phyloP scores from a whole-genome alignment of 2,329 filamentous ascomycete genomes.

The Penicillium sp. region DNA sequence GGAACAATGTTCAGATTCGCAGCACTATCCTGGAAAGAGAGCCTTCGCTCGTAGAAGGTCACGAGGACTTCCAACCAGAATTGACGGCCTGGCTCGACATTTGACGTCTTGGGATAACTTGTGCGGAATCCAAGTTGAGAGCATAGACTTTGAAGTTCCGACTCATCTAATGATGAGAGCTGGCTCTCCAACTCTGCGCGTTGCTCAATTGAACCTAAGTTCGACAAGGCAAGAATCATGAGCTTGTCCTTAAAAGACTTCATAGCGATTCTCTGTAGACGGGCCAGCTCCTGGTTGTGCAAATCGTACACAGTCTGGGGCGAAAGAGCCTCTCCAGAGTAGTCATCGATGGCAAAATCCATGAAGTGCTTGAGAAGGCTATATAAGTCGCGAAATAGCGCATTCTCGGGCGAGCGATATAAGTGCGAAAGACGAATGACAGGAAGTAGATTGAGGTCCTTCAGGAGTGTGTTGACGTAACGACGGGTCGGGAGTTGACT shows the following conservation, averaged over 20 bases:
- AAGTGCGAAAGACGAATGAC: conserved; percentile 75
- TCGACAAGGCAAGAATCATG: conserved; percentile 85
- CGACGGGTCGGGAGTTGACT: conserved; percentile 91
- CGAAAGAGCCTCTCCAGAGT: conserved; percentile 74
- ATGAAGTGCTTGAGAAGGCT: conserved; percentile 81
- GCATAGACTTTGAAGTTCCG: conserved; percentile 70
- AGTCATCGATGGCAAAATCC: conserved; percentile 86
- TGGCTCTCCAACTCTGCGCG: conserved; percentile 74
- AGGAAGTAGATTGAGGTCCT: conserved; percentile 79
- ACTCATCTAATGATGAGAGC: conserved; percentile 68
- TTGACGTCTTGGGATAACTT: conserved; percentile 71
- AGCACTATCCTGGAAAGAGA: conserved; percentile 78
- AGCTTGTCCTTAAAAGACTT: conserved; percentile 86
- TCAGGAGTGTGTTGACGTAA: conserved; percentile 85
- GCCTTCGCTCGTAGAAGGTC: conserved; percentile 70
- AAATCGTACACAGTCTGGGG: conserved; percentile 71
- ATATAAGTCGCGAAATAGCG: conserved; percentile 75
- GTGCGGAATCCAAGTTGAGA: conserved; percentile 73
- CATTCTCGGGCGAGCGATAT: conserved; percentile 71
- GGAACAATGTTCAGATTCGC: conserved; percentile 73
- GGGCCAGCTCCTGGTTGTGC: conserved; percentile 74
- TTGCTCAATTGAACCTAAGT: conserved; percentile 83
- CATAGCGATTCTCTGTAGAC: conserved; percentile 72
- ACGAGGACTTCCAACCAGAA: conserved; percentile 65
- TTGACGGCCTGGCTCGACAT: conserved; percentile 59